Conservation (phyloP, 108 stramenopile species). For the Licmophora abbreviata region DNA sequence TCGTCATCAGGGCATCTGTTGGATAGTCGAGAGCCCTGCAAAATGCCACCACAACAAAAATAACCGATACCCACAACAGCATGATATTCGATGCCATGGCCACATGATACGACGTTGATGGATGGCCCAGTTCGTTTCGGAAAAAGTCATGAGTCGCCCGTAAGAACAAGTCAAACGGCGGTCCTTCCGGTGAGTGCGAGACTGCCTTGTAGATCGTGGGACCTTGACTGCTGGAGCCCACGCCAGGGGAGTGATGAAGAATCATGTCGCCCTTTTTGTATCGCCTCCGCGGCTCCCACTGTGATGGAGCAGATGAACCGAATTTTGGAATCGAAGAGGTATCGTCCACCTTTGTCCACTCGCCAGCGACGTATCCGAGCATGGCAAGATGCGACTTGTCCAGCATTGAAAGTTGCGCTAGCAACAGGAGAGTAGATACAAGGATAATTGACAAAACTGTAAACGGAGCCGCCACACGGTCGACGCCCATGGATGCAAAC, state of each 20-base stretch:
- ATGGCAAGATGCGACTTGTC: constrained; percentile 63
- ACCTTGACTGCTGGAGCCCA: constrained; percentile 2
- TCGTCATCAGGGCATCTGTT: constrained; percentile 12
- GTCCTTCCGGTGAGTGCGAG: constrained; percentile 58
- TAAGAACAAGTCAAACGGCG: constrained; percentile 54
- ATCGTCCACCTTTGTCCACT: constrained; percentile 45
- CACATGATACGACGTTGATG: constrained; percentile 41
- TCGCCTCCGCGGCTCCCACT: constrained; percentile 58
- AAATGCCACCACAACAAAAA: constrained; percentile 12
- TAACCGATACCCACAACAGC: constrained; percentile 18
- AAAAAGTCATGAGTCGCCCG: constrained; percentile 55
- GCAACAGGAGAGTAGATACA: constrained; percentile 26
- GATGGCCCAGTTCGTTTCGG: constrained; percentile 61
- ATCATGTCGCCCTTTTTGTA: constrained; percentile 71
- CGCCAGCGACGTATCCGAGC: constrained; percentile 60
- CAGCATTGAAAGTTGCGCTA: constrained; percentile 51
- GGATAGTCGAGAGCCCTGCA: constrained; percentile 10
- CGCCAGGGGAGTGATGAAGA: constrained; percentile 4
- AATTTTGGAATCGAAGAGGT: constrained; percentile 6
- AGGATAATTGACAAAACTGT: constrained; percentile 34
- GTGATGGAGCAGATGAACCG: constrained; percentile 15
- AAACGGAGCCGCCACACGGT: constrained; percentile 24
- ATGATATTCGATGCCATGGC: constrained; percentile 31
- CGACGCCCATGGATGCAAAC: constrained; percentile 15
- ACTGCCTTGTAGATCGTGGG: constrained; percentile 51